phyloP scores from a whole-genome alignment of 495 filamentous ascomycete genomes.

The Pyrenula aspistea region DNA sequence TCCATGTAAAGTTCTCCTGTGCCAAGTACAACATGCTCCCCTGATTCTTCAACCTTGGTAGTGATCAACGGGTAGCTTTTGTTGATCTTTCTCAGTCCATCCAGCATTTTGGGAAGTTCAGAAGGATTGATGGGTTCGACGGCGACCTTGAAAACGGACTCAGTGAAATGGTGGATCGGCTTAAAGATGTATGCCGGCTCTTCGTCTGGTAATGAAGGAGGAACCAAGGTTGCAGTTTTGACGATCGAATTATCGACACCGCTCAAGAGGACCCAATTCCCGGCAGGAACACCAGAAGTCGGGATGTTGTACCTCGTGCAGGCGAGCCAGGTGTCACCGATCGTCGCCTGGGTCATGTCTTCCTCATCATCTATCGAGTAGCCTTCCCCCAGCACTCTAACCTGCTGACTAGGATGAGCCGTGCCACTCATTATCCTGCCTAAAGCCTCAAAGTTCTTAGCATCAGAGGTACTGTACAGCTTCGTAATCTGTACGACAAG shows the following conservation, averaged over 20 bases:
- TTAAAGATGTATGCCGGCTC: conserved; percentile 93
- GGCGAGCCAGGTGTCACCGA: conserved; percentile 83
- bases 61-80: conserved; percentile 92
- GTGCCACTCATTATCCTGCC: conserved; percentile 92
- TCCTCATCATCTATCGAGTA: conserved; percentile 97
- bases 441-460: conserved; percentile 75
- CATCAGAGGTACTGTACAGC: conserved; percentile 79
- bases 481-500: conserved; percentile 86
- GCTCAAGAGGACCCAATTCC: conserved; percentile 84
- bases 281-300: conserved; percentile 83
- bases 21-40: conserved; percentile 88
- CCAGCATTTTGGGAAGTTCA: conserved; percentile 97
- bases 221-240: conserved; percentile 92
- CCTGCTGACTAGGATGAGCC: conserved; percentile 65
- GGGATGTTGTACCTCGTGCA: conserved; percentile 88
- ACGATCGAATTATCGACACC: conserved; percentile 97
- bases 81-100: conserved; percentile 91
- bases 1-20: conserved; percentile 99
- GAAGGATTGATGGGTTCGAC: conserved; percentile 98
- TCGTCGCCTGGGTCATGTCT: conserved; percentile 87
- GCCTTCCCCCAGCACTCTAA: conserved; percentile 87
- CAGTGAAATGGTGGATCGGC: conserved; percentile 86
- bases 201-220: conserved; percentile 63
- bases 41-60: conserved; percentile 98
- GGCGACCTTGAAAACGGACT: conserved; percentile 95